A percentile compares a stretch with the other conserved stretches of the same genome.
phyloP scores from a whole-genome alignment of 2,329 filamentous ascomycete genomes.

The Intubia oerlemansii region DNA sequence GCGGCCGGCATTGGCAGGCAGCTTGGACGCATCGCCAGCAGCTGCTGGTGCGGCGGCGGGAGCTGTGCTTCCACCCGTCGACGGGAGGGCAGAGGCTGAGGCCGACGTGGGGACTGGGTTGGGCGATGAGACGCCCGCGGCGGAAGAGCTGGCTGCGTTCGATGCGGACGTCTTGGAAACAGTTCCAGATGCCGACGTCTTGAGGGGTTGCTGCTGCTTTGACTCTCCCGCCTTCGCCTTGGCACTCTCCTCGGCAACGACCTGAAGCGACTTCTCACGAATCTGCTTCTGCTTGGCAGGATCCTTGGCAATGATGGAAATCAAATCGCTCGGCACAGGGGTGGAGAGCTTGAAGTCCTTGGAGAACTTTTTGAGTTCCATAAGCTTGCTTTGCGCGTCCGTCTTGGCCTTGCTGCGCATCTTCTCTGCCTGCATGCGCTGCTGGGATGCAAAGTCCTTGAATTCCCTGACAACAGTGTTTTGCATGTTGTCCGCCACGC shows the following conservation, averaged over 20 bases:
- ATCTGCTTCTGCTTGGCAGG: slow-evolving; percentile 88
- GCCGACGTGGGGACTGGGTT: not conserved
- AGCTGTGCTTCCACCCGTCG: not conserved
- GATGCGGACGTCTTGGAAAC: not conserved
- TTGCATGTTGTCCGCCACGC: slow-evolving; percentile 38
- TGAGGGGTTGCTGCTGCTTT: no score
- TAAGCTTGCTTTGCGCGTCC: slow-evolving; percentile 83
- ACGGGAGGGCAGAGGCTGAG: not conserved
- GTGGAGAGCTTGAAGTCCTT: slow-evolving; percentile 86
- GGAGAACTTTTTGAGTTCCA: slow-evolving; percentile 88
- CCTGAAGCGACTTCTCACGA: slow-evolving; percentile 64
- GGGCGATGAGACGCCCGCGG: no score
- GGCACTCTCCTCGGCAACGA: slow-evolving; percentile 40
- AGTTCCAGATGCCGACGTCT: no score
- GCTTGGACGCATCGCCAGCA: no score
- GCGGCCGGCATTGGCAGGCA: not conserved
- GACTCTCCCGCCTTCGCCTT: slow-evolving; percentile 21
- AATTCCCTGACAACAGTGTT: slow-evolving; percentile 40
- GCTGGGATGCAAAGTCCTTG: slow-evolving; percentile 38
- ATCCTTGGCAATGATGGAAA: slow-evolving; percentile 91
- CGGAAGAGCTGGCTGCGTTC: no score
- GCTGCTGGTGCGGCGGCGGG: no score
- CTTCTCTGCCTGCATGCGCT: slow-evolving; percentile 34
- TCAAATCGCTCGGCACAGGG: slow-evolving; percentile 74
- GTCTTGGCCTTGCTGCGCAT: slow-evolving; percentile 35